phyloP scores from a whole-genome alignment of 768 basidiomycete genomes.

The Agaricus blazei region DNA sequence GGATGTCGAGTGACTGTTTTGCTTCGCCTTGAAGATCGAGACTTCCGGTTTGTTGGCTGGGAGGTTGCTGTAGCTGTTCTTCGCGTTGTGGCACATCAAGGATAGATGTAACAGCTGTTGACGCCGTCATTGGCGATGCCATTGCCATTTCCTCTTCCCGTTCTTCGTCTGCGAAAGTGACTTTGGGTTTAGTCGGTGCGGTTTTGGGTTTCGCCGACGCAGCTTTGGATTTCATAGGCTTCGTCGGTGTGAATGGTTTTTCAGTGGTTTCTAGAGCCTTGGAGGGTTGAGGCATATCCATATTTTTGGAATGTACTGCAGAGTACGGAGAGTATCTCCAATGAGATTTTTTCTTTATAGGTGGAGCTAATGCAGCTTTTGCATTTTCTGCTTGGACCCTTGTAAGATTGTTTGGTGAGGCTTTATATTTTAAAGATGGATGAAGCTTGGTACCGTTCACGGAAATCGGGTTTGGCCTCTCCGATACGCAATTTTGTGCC shows the following conservation, averaged over 20 bases:
- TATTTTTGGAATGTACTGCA: slow-evolving; percentile 47
- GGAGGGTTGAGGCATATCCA: slow-evolving; percentile 40
- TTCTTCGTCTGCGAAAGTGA: slow-evolving; percentile 7
- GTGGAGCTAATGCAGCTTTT: slow-evolving; percentile 19
- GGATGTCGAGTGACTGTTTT: slow-evolving; percentile 37
- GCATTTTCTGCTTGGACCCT: slow-evolving; percentile 25
- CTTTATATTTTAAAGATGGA: background rate
- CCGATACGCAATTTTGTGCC: slow-evolving; percentile 81
- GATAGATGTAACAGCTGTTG: background rate
- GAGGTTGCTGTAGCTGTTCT: background rate
- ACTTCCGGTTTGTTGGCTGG: background rate
- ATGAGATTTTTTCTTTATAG: slow-evolving; percentile 21
- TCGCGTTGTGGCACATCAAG: background rate
- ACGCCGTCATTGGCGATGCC: background rate
- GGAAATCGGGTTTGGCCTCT: slow-evolving; percentile 75
- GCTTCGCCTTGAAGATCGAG: slow-evolving; percentile 34
- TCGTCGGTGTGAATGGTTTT: slow-evolving; percentile 64
- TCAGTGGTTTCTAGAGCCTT: slow-evolving; percentile 49
- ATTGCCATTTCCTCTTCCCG: slow-evolving; percentile 13
- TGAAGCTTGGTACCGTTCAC: slow-evolving; percentile 42
- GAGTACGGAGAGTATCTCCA: slow-evolving; percentile 33
- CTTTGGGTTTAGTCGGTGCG: no score
- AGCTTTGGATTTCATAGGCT: slow-evolving; percentile 58
- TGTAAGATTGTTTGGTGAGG: slow-evolving; percentile 8
- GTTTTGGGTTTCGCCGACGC: slow-evolving; percentile 12